These are phyloP conservation scores for Chamaecrista fasciculata DNA, from an alignment of 306 rosid species.

Conservation along the genomic window DNA sequence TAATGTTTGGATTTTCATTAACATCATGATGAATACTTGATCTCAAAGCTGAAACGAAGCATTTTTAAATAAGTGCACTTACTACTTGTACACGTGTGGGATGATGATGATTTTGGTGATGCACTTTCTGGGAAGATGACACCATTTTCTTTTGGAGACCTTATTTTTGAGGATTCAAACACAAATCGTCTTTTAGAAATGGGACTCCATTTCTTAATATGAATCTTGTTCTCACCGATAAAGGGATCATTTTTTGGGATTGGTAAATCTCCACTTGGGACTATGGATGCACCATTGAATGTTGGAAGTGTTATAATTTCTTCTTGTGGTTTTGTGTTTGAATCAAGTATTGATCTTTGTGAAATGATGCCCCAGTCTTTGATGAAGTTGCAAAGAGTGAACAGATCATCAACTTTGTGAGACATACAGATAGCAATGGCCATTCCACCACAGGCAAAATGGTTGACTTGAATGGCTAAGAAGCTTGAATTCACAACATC, in stretches of 20 bases:
- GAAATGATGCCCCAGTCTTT: constrained; percentile 46
- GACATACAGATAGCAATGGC: constrained; percentile 36
- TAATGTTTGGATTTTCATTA: too few species aligned
- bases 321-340: too few species aligned
- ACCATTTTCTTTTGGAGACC: constrained; percentile 32
- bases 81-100: too few species aligned
- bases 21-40: too few species aligned
- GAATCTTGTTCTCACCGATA: too few species aligned
- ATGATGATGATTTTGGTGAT: too few species aligned
- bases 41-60: not conserved
- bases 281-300: constrained; percentile 10
- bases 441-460: constrained; percentile 50
- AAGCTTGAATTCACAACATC: not conserved
- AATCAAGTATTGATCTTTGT: too few species aligned
- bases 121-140: not conserved
- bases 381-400: constrained; percentile 38
- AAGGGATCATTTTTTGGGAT: not conserved
- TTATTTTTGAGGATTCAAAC: constrained; percentile 29
- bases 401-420: constrained; percentile 47
- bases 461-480: constrained; percentile 42
- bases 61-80: too few species aligned
- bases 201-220: too few species aligned
- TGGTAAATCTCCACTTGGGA: too few species aligned
- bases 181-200: constrained; percentile 46
- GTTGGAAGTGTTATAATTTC: not conserved